A percentile compares a stretch with the other conserved stretches of the same genome.
phyloP scores from a whole-genome alignment of 768 basidiomycete genomes.

The Hemileccinum rubropunctum region DNA sequence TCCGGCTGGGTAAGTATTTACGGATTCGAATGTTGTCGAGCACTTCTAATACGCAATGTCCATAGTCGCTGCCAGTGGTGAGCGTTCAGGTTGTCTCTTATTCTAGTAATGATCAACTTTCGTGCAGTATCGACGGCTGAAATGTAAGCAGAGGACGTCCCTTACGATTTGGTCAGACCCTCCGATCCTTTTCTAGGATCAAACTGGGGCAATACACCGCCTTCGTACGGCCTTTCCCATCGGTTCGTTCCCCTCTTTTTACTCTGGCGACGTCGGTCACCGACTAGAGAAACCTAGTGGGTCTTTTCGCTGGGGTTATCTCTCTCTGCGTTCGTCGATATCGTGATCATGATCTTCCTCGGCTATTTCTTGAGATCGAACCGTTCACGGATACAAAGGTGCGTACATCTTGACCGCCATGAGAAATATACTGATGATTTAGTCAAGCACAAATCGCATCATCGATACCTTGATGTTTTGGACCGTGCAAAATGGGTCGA shows the following conservation, averaged over 20 bases:
- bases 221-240: constrained; percentile 12
- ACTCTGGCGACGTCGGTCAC: not conserved
- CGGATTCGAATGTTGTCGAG: too few species aligned
- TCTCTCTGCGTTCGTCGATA: constrained; percentile 44
- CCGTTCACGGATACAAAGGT: constrained; percentile 38
- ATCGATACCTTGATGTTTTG: constrained; percentile 21
- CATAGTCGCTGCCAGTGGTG: constrained; percentile 21
- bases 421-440: not conserved
- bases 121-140: constrained; percentile 20
- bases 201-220: constrained; percentile 3
- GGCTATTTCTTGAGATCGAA: constrained; percentile 40
- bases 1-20: constrained; percentile 16
- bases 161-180: not conserved
- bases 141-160: constrained; percentile 11
- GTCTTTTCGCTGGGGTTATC: constrained; percentile 45
- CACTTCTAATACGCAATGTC: not conserved
- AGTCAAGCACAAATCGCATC: constrained; percentile 19
- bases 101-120: not conserved
- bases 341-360: constrained; percentile 44
- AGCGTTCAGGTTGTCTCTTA: not conserved
- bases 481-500: constrained; percentile 23
- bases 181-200: constrained; percentile 11
- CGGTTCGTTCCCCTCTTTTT: constrained; percentile 1
- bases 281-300: constrained; percentile 32
- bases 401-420: not conserved